Conservation (phyloP, 345 rosid genomes). For the Moricandia moricandioides region DNA sequence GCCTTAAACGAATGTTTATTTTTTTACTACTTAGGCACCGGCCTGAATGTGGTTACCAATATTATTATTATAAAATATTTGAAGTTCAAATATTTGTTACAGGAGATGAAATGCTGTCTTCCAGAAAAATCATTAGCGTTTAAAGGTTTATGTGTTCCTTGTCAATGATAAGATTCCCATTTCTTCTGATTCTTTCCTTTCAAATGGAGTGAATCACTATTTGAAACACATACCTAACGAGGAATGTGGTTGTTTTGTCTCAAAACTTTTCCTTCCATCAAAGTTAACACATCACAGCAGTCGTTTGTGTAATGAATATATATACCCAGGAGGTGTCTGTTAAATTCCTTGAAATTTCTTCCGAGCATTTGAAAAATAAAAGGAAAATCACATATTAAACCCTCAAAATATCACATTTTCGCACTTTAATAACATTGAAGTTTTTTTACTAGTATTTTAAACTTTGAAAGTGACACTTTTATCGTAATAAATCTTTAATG, state of each 20-base stretch:
- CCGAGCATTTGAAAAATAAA: not conserved
- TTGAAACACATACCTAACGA: not conserved
- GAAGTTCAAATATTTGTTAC: no score
- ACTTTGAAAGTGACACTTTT: no score
- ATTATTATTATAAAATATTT: not conserved
- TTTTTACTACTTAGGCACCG: no score
- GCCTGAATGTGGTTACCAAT: not conserved
- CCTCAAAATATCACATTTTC: no score
- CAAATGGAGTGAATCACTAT: not conserved
- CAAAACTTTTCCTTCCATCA: not conserved
- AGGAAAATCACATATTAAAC: no score
- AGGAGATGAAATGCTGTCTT: not conserved
- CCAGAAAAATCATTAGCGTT: not conserved
- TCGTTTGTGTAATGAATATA: not conserved
- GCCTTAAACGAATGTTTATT: no score
- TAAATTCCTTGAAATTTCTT: not conserved
- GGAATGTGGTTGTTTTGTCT: not conserved
- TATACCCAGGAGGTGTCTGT: not conserved
- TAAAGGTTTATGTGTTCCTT: not conserved
- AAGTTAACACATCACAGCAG: not conserved
- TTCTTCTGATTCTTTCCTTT: not conserved
- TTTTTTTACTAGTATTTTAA: no score
- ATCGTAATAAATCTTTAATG: no score
- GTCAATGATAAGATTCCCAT: not conserved
- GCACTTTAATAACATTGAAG: no score